Base-by-base conservation (phyloP, 2,329 filamentous ascomycete species). In the Fusarium agapanthi region DNA sequence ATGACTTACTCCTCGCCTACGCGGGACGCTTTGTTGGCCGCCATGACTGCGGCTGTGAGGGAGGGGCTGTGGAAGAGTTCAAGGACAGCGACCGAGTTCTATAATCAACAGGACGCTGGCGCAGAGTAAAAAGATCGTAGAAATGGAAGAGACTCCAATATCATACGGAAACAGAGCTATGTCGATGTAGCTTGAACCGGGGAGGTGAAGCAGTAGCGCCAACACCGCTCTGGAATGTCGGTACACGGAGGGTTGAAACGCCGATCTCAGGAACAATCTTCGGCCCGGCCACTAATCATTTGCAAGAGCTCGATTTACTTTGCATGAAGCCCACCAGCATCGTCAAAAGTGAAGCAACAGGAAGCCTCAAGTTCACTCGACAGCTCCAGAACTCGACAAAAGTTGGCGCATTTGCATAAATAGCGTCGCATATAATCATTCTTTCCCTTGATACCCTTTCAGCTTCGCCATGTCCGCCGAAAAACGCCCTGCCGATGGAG, bases 401-500 rank as follows among this genome's bases (percentile, higher is more conserved):
- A 32, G 24, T 45, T 22, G 43, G 63, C 62, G 71, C 67, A 62
- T 63, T 48, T 38, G 20, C 26, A 63, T 54, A 67, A 54, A 24
- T 20, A 18, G 57, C 34, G 60, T 77, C 70, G 61, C 70, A 32
- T 63, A 50, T 22, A 9, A 18, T 53, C 38, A 8, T 11, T 13
- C 4, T 7, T 38, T 20, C 12, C 3, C 28, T 24, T 40, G 9
- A 18, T 51, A 20, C 22, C n/a, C 45, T 51, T 38, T 22, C 30
- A 41, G 55, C 9, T 34, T 41, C 76, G 80, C n/a, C 67, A 98
- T 97, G 95, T 94, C 95, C 38, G 89, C 93, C 71, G 95, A 97
- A 83, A 98, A 99, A 85, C 90, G 96, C 80, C 93, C 95, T 67
- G 95, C 95, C n/a, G 91, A 93, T 69, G 92, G 93, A 76, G 92